Evolutionary conservation across 2,329 filamentous ascomycete species (phyloP).

Genomic region (Periconia digitata): DNA sequence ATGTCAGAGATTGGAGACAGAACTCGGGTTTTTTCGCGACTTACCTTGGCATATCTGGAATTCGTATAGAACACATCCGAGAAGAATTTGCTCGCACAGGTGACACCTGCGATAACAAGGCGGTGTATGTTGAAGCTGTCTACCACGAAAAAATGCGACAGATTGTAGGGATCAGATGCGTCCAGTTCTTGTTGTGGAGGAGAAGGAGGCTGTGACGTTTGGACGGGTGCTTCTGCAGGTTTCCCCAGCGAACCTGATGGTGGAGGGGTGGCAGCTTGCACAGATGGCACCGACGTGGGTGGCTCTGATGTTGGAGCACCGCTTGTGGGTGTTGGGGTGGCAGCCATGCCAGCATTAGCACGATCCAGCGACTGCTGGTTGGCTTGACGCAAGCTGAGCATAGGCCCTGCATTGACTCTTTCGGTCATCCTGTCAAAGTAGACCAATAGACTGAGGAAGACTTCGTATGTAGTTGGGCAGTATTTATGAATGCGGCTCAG

Average conservation of each 20-base stretch:
- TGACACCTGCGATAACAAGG: constrained; percentile 93
- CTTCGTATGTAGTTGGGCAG: constrained; percentile 96
- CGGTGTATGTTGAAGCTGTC: constrained; percentile 99
- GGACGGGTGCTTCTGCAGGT: constrained; percentile 31
- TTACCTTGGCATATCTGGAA: constrained; percentile 96
- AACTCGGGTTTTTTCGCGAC: constrained; percentile 23
- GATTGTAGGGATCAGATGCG: constrained; percentile 51
- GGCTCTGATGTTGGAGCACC: constrained; percentile 26
- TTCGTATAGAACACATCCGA: constrained; percentile 99
- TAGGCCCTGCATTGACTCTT: constrained; percentile 79
- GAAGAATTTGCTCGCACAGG: constrained; percentile 99
- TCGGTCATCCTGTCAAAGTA: constrained; percentile 99
- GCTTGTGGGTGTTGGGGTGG: constrained; percentile 35
- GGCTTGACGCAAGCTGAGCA: constrained; percentile 61
- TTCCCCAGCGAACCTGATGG: constrained; percentile 52
- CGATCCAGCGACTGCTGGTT: constrained; percentile 52
- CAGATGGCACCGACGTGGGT: constrained; percentile 28
- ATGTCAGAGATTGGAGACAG: constrained; percentile 10
- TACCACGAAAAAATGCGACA: constrained; percentile 83
- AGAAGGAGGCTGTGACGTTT: constrained; percentile 38
- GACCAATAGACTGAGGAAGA: constrained; percentile 90
- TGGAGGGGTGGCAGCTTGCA: constrained; percentile 52
- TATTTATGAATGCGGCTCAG: constrained; percentile 97
- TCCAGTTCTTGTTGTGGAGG: constrained; percentile 42
- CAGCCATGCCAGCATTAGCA: constrained; percentile 39